Conservation (phyloP, 768 basidiomycete genomes). For the Russula emetica region DNA sequence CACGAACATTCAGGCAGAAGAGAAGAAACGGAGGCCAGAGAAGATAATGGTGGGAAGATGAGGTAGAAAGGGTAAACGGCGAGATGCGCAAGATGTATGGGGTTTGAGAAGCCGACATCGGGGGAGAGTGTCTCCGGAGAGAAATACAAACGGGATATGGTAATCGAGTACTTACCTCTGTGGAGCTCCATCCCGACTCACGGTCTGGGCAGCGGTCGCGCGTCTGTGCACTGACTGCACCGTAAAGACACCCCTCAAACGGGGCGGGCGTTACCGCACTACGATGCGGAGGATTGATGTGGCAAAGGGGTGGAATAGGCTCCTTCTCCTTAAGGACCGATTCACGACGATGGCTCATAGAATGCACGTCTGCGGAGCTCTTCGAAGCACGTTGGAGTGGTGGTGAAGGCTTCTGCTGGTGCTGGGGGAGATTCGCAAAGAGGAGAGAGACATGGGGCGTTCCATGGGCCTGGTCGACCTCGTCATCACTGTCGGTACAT, state of each 20-base stretch:
- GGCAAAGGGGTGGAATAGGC: background rate
- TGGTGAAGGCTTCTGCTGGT: slow-evolving; percentile 18
- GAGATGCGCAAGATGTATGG: background rate
- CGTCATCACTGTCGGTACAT: slow-evolving; percentile 33
- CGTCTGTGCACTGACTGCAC: slow-evolving; percentile 30
- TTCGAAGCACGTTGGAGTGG: slow-evolving; percentile 20
- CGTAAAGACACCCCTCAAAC: slow-evolving; percentile 49
- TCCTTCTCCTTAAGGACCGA: slow-evolving; percentile 30
- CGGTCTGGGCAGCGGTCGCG: slow-evolving; percentile 19
- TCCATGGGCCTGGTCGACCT: slow-evolving; percentile 33
- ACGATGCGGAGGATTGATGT: slow-evolving; percentile 39
- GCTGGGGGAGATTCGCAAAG: slow-evolving; percentile 23
- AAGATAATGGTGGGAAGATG: background rate
- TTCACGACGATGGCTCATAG: slow-evolving; percentile 19
- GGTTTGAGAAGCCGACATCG: background rate
- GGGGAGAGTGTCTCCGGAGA: background rate
- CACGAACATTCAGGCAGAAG: background rate
- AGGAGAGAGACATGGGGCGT: slow-evolving; percentile 33
- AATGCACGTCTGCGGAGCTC: slow-evolving; percentile 27
- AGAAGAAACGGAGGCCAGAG: background rate
- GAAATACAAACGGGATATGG: background rate
- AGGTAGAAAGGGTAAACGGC: background rate
- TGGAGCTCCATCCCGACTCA: slow-evolving; percentile 27
- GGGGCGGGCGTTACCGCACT: slow-evolving; percentile 51
- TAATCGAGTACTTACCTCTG: slow-evolving; percentile 19